Evolutionary conservation across 257 asterid species (phyloP).

Genomic region (Solanum etuberosum): DNA sequence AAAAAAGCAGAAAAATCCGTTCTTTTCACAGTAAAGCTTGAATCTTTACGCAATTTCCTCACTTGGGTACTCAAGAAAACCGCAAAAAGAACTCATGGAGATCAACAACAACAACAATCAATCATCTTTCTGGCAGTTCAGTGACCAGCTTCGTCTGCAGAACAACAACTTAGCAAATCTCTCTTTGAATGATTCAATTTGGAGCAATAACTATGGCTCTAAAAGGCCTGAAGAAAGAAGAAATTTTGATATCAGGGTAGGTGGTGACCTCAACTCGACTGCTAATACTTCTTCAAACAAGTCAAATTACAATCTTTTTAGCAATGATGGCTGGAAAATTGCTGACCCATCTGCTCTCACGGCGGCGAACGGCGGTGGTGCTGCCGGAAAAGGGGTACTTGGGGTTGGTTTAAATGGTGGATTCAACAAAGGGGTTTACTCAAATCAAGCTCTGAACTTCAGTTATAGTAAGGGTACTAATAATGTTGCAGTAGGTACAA

Average conservation of each 20-base stretch:
- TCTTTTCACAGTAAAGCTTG: background rate
- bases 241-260: conserved; percentile 70
- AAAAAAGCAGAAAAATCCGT: background rate
- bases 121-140: conserved; percentile 87
- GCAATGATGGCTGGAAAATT: conserved; percentile 43
- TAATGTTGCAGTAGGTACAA: conserved; percentile 7
- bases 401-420: conserved; percentile 74
- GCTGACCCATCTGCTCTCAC: conserved; percentile 5
- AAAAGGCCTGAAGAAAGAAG: conserved; percentile 64
- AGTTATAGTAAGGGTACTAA: conserved; percentile 22
- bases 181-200: conserved; percentile 80
- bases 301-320: conserved; percentile 27
- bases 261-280: conserved; percentile 21
- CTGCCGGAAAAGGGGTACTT: background rate
- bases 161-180: conserved; percentile 45
- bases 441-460: conserved; percentile 32
- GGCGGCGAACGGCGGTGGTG: conserved; percentile 13
- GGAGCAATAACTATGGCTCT: conserved; percentile 59
- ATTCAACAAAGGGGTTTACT: conserved; percentile 69
- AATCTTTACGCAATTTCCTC: background rate
- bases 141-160: conserved; percentile 84
- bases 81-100: background rate
- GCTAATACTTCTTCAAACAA: background rate
- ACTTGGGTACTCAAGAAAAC: background rate
- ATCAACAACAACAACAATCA: conserved; percentile 42